These are phyloP conservation scores for Shiraia sp. DNA, from an alignment of 2,329 filamentous ascomycete species.

Conservation along the genomic window DNA sequence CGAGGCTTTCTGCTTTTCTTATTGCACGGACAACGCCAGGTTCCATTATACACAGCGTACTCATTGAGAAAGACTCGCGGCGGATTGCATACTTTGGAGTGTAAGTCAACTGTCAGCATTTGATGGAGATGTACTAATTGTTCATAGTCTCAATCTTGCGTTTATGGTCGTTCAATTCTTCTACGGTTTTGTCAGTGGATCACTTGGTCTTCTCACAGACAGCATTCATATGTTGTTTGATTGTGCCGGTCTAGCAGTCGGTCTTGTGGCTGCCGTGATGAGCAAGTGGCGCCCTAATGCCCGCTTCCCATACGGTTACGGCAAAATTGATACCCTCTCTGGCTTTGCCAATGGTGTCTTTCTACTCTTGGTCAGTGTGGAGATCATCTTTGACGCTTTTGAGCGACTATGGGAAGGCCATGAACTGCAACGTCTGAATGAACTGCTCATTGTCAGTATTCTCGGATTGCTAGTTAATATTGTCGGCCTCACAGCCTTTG, in stretches of 20 bases:
- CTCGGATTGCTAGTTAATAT: slow-evolving; percentile 88
- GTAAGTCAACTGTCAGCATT: slow-evolving; percentile 54
- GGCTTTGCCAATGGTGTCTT: slow-evolving; percentile 97
- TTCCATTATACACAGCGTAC: slow-evolving; percentile 81
- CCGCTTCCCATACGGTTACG: slow-evolving; percentile 91
- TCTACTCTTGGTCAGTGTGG: slow-evolving; percentile 90
- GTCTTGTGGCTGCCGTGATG: slow-evolving; percentile 88
- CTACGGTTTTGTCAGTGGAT: slow-evolving; percentile 92
- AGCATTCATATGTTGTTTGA: slow-evolving; percentile 99
- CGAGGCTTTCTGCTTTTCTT: slow-evolving; percentile 71
- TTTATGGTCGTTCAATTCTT: slow-evolving; percentile 96
- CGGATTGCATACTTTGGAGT: slow-evolving; percentile 97
- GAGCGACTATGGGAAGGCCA: slow-evolving; percentile 84
- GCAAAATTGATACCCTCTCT: slow-evolving; percentile 94
- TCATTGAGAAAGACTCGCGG: slow-evolving; percentile 89
- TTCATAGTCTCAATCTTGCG: slow-evolving; percentile 76
- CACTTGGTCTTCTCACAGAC: slow-evolving; percentile 90
- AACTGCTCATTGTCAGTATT: slow-evolving; percentile 86
- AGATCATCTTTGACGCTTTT: slow-evolving; percentile 93
- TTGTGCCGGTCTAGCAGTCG: slow-evolving; percentile 88
- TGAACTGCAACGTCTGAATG: slow-evolving; percentile 79
- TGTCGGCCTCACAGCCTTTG: slow-evolving; percentile 86
- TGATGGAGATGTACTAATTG: not conserved
- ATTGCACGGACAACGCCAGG: slow-evolving; percentile 71
- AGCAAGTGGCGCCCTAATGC: slow-evolving; percentile 94